These are phyloP conservation scores for Aspergillus vadensis DNA, from an alignment of 2,329 filamentous ascomycete species.

Conservation along the genomic window DNA sequence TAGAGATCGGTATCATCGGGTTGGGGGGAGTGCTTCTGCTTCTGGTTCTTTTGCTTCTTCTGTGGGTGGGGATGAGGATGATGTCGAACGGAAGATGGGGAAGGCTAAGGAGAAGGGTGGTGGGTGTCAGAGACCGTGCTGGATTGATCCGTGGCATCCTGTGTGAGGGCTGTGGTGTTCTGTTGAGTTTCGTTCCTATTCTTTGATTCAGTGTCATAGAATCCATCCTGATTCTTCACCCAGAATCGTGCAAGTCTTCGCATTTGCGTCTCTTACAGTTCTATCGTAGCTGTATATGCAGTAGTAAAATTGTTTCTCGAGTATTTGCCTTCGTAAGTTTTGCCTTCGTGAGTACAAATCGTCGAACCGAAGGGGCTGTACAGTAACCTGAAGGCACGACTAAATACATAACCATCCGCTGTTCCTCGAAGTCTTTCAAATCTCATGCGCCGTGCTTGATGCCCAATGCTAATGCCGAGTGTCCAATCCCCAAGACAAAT, in stretches of 20 bases:
- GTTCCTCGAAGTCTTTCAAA: neutral
- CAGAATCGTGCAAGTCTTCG: neutral
- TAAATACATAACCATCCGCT: neutral
- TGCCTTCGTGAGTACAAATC: neutral
- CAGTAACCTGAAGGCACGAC: neutral
- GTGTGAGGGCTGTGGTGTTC: neutral
- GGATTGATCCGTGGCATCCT: neutral
- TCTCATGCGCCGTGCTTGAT: neutral
- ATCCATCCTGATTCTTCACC: neutral
- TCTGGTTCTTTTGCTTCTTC: no score
- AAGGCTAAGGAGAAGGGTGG: neutral
- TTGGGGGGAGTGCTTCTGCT: neutral
- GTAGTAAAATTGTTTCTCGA: neutral
- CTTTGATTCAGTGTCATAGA: neutral
- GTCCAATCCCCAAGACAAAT: neutral
- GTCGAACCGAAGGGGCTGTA: neutral
- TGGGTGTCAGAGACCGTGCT: neutral
- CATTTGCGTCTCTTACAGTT: neutral
- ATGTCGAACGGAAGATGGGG: neutral
- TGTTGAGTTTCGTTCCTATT: neutral
- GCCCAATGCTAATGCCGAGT: no score
- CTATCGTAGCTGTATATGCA: neutral
- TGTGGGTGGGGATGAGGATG: neutral
- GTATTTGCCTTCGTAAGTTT: neutral
- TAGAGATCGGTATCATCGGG: conserved; percentile 1